Evolutionary conservation across 352 stramenopile genomes (phyloP).

Genomic region (Pythium sp.): DNA sequence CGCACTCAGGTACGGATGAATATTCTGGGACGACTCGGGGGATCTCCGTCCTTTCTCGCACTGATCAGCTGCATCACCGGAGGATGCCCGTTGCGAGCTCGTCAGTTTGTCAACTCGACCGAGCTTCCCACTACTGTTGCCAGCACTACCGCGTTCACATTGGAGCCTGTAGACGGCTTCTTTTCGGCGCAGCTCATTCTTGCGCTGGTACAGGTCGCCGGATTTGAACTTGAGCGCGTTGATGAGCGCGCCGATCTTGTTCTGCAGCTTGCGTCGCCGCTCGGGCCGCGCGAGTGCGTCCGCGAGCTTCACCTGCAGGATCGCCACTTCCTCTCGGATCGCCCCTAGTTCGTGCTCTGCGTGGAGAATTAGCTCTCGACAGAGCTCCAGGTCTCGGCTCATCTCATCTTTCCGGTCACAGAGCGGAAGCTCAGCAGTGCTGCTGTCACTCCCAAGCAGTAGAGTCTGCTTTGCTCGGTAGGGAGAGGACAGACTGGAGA

Average conservation of each 20-base stretch:
- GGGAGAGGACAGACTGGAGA: neutral
- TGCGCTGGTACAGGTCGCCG: slow-evolving; percentile 69
- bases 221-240: slow-evolving; percentile 67
- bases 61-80: neutral
- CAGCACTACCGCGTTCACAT: slow-evolving; percentile 9
- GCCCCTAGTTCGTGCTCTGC: slow-evolving; percentile 59
- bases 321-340: slow-evolving; percentile 51
- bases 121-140: neutral
- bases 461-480: neutral
- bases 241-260: slow-evolving; percentile 37
- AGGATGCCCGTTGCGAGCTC: neutral
- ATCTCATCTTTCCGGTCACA: slow-evolving; percentile 23
- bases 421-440: neutral
- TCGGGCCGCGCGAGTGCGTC: slow-evolving; percentile 30
- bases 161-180: slow-evolving; percentile 35
- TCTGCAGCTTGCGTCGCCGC: slow-evolving; percentile 49
- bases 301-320: slow-evolving; percentile 42
- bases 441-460: neutral
- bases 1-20: slow-evolving; percentile 17
- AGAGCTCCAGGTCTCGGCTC: slow-evolving; percentile 46
- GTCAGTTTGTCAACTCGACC: neutral
- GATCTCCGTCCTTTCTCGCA: neutral
- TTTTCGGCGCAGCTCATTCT: slow-evolving; percentile 70
- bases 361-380: slow-evolving; percentile 60
- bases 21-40: neutral